phyloP scores from a whole-genome alignment of 805 yeast species.

The Sungouiella blattae region DNA sequence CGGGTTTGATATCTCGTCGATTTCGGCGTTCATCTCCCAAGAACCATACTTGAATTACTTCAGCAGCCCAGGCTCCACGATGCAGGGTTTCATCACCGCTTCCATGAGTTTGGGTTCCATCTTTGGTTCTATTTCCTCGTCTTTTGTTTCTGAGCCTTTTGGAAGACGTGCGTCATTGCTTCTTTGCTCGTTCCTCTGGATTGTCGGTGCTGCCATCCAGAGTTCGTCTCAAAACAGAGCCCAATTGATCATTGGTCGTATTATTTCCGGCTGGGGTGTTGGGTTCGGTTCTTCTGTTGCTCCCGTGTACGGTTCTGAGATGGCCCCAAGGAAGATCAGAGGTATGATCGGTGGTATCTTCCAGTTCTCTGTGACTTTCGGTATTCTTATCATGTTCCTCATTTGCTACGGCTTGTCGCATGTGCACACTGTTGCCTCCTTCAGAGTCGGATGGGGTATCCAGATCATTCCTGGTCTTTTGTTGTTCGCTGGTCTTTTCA shows the following conservation, averaged over 20 bases:
- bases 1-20: slow-evolving; percentile 63
- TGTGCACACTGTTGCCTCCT: slow-evolving; percentile 14
- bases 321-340: slow-evolving; percentile 18
- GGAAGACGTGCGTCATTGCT: slow-evolving; percentile 18
- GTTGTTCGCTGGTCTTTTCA: slow-evolving; percentile 14
- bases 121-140: slow-evolving; percentile 53
- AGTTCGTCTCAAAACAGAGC: slow-evolving; percentile 14
- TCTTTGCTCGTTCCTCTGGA: slow-evolving; percentile 16
- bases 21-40: slow-evolving; percentile 60
- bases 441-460: slow-evolving; percentile 17
- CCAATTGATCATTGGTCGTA: slow-evolving; percentile 16
- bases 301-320: slow-evolving; percentile 18
- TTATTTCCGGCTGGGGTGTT: slow-evolving; percentile 18
- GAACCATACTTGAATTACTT: slow-evolving; percentile 49
- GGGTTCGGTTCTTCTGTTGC: slow-evolving; percentile 20
- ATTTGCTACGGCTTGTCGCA: slow-evolving; percentile 16
- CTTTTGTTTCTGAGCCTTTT: slow-evolving; percentile 16
- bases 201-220: slow-evolving; percentile 17
- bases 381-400: slow-evolving; percentile 19
- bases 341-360: slow-evolving; percentile 18
- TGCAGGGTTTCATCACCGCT: slow-evolving; percentile 73
- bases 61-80: slow-evolving; percentile 47
- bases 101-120: slow-evolving; percentile 77
- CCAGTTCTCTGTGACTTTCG: slow-evolving; percentile 18
- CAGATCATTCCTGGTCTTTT: slow-evolving; percentile 16